Evolutionary conservation across 345 rosid genomes (phyloP).

Genomic region (Murraya paniculata): DNA sequence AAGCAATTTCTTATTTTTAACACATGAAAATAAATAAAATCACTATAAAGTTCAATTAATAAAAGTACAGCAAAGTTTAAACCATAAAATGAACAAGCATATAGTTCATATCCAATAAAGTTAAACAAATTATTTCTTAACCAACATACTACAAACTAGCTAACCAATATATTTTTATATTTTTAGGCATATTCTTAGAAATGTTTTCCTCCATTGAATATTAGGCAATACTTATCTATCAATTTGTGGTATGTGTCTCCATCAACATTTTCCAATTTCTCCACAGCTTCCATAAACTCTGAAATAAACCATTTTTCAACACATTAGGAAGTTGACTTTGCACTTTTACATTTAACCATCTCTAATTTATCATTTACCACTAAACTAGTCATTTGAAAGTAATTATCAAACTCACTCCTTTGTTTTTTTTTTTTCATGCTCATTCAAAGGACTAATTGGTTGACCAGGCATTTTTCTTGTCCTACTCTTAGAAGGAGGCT

Average conservation of each 20-base stretch:
- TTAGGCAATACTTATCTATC: background rate
- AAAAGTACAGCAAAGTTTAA: background rate
- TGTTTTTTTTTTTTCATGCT: no score
- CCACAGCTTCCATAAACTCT: background rate
- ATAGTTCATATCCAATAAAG: background rate
- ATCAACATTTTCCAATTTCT: background rate
- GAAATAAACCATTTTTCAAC: background rate
- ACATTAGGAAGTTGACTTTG: background rate
- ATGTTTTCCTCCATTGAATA: background rate
- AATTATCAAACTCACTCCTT: background rate
- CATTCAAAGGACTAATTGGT: background rate
- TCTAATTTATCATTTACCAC: no score
- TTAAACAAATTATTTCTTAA: no score
- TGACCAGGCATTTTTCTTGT: background rate
- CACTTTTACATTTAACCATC: no score
- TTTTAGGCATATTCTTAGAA: background rate
- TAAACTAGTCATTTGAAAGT: no score
- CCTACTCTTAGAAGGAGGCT: background rate
- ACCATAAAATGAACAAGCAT: background rate
- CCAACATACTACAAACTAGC: background rate
- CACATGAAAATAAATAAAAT: background rate
- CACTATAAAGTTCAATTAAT: background rate
- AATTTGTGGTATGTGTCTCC: background rate
- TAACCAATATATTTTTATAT: background rate
- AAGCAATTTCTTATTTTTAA: background rate